Conservation (phyloP, 208 protist species). For the Leptomonas seymouri region DNA sequence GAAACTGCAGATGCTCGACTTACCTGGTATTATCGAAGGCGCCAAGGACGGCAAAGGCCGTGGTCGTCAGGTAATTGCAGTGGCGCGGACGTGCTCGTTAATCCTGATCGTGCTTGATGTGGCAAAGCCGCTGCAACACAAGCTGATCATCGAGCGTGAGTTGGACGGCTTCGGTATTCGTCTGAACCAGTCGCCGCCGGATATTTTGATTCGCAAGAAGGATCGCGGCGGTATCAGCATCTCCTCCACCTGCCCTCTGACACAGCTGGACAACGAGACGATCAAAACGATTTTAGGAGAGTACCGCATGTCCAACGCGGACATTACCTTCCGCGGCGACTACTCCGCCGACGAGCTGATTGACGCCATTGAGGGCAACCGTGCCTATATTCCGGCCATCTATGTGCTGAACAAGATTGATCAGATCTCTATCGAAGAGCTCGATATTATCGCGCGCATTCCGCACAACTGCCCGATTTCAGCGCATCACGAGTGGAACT, state of each 20-base stretch:
- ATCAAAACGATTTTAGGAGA: slow-evolving; percentile 94
- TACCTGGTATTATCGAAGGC: slow-evolving; percentile 99
- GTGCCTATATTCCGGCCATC: slow-evolving; percentile 96
- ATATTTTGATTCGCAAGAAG: slow-evolving; percentile 97
- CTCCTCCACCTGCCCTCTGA: slow-evolving; percentile 87
- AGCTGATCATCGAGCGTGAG: slow-evolving; percentile 97
- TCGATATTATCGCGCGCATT: slow-evolving; percentile 96
- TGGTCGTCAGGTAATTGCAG: slow-evolving; percentile 98
- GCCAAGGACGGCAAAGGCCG: slow-evolving; percentile 99
- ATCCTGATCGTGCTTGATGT: slow-evolving; percentile 99
- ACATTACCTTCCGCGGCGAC: slow-evolving; percentile 95
- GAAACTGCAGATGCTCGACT: slow-evolving; percentile 96
- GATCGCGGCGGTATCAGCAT: slow-evolving; percentile 92
- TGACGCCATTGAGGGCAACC: slow-evolving; percentile 97
- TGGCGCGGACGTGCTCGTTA: slow-evolving; percentile 96
- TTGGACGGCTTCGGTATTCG: slow-evolving; percentile 99
- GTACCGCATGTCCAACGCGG: slow-evolving; percentile 97
- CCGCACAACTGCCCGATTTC: slow-evolving; percentile 98
- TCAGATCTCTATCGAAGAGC: slow-evolving; percentile 97
- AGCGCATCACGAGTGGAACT: slow-evolving; percentile 97
- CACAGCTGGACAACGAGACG: slow-evolving; percentile 89
- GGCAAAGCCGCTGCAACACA: slow-evolving; percentile 96
- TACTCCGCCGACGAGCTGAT: slow-evolving; percentile 98
- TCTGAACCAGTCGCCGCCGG: slow-evolving; percentile 96
- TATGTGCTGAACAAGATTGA: slow-evolving; percentile 99